phyloP scores from a whole-genome alignment of 2,329 filamentous ascomycete species.

The Diaporthe batatas region DNA sequence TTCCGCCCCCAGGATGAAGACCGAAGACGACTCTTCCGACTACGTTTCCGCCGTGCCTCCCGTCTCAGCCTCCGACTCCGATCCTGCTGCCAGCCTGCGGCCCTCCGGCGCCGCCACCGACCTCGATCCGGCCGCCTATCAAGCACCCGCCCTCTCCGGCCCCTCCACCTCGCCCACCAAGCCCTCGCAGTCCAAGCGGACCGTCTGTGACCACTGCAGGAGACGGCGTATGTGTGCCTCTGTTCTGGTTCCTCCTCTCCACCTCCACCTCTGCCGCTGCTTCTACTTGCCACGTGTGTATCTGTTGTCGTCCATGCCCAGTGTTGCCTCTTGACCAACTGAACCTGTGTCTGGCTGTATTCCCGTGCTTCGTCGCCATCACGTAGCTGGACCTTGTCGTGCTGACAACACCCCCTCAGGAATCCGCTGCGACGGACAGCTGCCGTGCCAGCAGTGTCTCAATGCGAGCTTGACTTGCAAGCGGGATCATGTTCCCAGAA shows the following conservation, averaged over 20 bases:
- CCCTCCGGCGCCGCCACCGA: slow-evolving; percentile 26
- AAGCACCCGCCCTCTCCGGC: slow-evolving; percentile 14
- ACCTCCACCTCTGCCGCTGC: neutral
- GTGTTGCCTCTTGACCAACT: neutral
- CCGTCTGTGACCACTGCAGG: slow-evolving; percentile 61
- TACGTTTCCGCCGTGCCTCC: slow-evolving; percentile 39
- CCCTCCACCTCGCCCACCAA: slow-evolving; percentile 38
- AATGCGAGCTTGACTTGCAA: slow-evolving; percentile 72
- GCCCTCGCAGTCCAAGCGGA: slow-evolving; percentile 49
- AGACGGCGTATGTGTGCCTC: slow-evolving; percentile 54
- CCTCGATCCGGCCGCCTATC: neutral
- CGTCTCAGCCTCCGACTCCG: slow-evolving; percentile 30
- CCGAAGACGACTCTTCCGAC: slow-evolving; percentile 43
- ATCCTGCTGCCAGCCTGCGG: slow-evolving; percentile 8
- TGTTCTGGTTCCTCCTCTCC: slow-evolving; percentile 37
- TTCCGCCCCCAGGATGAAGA: slow-evolving; percentile 41
- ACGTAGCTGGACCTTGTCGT: neutral
- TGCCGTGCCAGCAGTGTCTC: slow-evolving; percentile 72
- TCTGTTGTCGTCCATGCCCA: neutral
- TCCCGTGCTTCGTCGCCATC: slow-evolving; percentile 36
- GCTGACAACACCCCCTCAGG: slow-evolving; percentile 48
- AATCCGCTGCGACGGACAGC: slow-evolving; percentile 60
- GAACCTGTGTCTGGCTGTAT: slow-evolving; percentile 36
- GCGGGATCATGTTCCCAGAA: slow-evolving; percentile 74
- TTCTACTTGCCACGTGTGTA: neutral